These are phyloP conservation scores for Fraxinus xanthoxyloides DNA, from an alignment of 305 asterid genomes.

Conservation along the genomic window DNA sequence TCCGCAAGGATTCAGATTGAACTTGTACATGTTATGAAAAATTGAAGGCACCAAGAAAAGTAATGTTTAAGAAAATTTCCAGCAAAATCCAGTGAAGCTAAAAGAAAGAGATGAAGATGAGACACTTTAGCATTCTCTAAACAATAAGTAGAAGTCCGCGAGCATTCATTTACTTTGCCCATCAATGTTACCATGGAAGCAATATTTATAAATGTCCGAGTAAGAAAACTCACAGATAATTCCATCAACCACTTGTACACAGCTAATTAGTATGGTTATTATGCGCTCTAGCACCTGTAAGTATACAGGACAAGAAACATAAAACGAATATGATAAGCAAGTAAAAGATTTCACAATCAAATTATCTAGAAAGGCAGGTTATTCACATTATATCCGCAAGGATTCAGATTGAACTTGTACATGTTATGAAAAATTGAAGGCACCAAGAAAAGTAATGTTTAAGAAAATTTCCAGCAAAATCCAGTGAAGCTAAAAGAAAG, in stretches of 20 bases:
- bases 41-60: too few relatives aligned
- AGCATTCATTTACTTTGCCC: background rate
- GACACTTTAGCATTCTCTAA: background rate
- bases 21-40: background rate
- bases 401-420: background rate
- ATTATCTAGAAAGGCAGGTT: background rate
- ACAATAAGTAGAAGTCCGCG: background rate
- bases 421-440: background rate
- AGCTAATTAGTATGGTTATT: conserved; percentile 15
- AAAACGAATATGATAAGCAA: conserved; percentile 2
- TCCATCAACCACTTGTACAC: conserved; percentile 41
- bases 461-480: too few relatives aligned
- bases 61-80: too few relatives aligned
- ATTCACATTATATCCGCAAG: background rate
- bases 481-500: too few relatives aligned
- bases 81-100: too few relatives aligned
- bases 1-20: background rate
- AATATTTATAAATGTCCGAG: conserved; percentile 6
- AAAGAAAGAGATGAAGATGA: too few relatives aligned
- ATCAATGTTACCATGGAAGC: background rate
- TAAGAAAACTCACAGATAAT: conserved; percentile 43
- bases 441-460: too few relatives aligned
- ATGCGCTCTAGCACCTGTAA: conserved; percentile 28
- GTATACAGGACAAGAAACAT: conserved; percentile 2
- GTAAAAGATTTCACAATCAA: background rate